Evolutionary conservation across 495 filamentous ascomycete species (phyloP).

Genomic region (Aspergillus incahuasiensis): DNA sequence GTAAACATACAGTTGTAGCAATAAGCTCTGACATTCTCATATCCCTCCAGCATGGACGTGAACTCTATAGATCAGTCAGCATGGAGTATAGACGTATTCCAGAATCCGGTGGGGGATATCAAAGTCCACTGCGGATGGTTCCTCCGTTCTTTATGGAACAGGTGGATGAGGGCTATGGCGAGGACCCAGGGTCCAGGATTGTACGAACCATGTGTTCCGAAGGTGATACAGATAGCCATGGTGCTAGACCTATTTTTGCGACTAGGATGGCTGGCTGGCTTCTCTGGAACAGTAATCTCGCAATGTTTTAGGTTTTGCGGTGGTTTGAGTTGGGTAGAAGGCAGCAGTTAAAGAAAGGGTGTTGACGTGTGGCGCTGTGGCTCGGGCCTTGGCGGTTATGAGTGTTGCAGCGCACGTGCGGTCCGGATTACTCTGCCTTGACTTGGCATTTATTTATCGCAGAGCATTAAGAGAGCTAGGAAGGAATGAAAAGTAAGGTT

Average conservation of each 20-base stretch:
- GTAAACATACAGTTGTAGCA: conserved; percentile 49
- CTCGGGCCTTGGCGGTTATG: conserved; percentile 21
- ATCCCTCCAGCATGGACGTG: conserved; percentile 48
- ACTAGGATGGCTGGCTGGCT: not conserved
- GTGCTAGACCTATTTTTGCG: not conserved
- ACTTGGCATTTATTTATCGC: not conserved
- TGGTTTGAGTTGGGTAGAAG: conserved; percentile 11
- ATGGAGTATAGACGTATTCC: not conserved
- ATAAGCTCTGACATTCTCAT: conserved; percentile 50
- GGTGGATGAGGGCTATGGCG: conserved; percentile 4
- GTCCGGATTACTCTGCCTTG: not conserved
- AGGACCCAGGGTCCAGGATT: conserved; percentile 1
- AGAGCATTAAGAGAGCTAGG: not conserved
- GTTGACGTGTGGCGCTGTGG: conserved; percentile 26
- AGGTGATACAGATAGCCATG: conserved; percentile 55
- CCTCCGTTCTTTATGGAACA: not conserved
- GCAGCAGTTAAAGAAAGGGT: conserved; percentile 12
- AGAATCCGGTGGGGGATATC: conserved; percentile 3
- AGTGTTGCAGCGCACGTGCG: conserved; percentile 2
- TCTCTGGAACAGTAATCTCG: not conserved
- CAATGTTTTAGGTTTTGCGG: not conserved
- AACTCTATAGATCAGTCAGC: conserved; percentile 36
- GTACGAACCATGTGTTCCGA: conserved; percentile 48
- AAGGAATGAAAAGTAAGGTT: no score
- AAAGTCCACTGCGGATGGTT: not conserved